A percentile compares a stretch with the other conserved stretches of the same genome.
Conservation (phyloP, 2,329 filamentous ascomycete species). For the Fusarium oxysporum region DNA sequence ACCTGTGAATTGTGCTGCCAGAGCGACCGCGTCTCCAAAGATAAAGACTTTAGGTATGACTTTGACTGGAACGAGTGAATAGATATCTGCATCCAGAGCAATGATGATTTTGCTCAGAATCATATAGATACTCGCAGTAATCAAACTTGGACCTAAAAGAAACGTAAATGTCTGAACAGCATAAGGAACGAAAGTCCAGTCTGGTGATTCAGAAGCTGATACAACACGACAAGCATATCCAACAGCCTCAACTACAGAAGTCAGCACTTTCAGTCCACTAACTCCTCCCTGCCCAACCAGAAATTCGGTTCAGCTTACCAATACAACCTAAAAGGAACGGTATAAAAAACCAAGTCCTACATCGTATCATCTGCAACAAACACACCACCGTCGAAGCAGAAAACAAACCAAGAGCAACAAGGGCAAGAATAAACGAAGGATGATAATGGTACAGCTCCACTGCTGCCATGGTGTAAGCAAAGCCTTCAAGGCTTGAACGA, state of each 20-base stretch:
- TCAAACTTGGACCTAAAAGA: slow-evolving; percentile 53
- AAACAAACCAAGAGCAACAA: slow-evolving; percentile 55
- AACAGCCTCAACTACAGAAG: slow-evolving; percentile 33
- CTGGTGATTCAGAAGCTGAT: slow-evolving; percentile 54
- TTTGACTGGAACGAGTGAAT: slow-evolving; percentile 55
- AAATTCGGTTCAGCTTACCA: no score
- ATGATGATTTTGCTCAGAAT: slow-evolving; percentile 54
- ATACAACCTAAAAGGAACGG: slow-evolving; percentile 61
- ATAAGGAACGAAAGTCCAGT: slow-evolving; percentile 47
- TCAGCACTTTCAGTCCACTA: no score
- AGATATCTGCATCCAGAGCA: slow-evolving; percentile 50
- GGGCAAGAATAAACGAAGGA: slow-evolving; percentile 56
- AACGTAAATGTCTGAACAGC: slow-evolving; percentile 52
- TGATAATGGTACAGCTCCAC: slow-evolving; percentile 58
- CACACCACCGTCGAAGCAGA: slow-evolving; percentile 51
- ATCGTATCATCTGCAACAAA: slow-evolving; percentile 53
- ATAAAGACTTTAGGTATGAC: slow-evolving; percentile 63
- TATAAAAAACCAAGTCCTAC: slow-evolving; percentile 62
- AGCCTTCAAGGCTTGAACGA: neutral
- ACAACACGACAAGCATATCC: slow-evolving; percentile 60
- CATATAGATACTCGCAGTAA: slow-evolving; percentile 60
- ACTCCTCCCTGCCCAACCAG: no score
- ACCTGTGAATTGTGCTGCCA: slow-evolving; percentile 45
- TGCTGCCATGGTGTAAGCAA: slow-evolving; percentile 4
- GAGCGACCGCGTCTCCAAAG: slow-evolving; percentile 58